These are phyloP conservation scores for Pezicula carpinea DNA, from an alignment of 2,329 filamentous ascomycete species.

Conservation along the genomic window DNA sequence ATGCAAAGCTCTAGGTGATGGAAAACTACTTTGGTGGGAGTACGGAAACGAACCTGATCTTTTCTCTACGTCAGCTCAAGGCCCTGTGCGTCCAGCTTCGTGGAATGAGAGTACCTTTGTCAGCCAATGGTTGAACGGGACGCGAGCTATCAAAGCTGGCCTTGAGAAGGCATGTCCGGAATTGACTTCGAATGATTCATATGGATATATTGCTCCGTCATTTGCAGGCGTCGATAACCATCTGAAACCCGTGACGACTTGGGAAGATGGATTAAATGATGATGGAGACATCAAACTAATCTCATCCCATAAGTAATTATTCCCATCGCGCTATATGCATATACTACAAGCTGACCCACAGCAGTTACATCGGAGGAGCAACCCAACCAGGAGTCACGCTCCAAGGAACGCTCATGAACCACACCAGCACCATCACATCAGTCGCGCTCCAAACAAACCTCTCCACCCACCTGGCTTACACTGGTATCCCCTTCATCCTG, in stretches of 20 bases:
- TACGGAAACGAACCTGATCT: conserved; percentile 63
- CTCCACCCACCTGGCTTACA: conserved; percentile 29
- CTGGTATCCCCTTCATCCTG: conserved; percentile 12
- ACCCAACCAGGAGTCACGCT: conserved; percentile 56
- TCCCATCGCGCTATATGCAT: background rate
- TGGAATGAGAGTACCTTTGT: conserved; percentile 55
- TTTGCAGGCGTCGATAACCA: conserved; percentile 49
- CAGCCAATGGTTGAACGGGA: conserved; percentile 52
- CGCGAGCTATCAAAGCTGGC: conserved; percentile 40
- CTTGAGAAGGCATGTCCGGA: conserved; percentile 47
- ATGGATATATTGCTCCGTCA: conserved; percentile 52
- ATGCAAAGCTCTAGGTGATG: conserved; percentile 48
- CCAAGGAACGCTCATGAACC: conserved; percentile 59
- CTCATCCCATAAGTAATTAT: conserved; percentile 53
- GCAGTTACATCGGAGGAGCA: conserved; percentile 58
- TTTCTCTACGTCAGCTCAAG: conserved; percentile 47
- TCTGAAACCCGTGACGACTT: conserved; percentile 41
- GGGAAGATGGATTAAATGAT: conserved; percentile 39
- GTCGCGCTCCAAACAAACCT: conserved; percentile 35
- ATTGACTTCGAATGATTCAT: conserved; percentile 34
- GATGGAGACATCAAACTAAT: conserved; percentile 47
- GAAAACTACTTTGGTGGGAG: conserved; percentile 52
- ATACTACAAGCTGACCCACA: conserved; percentile 2
- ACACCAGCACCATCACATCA: conserved; percentile 45
- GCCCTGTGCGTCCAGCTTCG: conserved; percentile 42